phyloP scores from a whole-genome alignment of 208 protist genomes.

The Trypanosoma theileri region DNA sequence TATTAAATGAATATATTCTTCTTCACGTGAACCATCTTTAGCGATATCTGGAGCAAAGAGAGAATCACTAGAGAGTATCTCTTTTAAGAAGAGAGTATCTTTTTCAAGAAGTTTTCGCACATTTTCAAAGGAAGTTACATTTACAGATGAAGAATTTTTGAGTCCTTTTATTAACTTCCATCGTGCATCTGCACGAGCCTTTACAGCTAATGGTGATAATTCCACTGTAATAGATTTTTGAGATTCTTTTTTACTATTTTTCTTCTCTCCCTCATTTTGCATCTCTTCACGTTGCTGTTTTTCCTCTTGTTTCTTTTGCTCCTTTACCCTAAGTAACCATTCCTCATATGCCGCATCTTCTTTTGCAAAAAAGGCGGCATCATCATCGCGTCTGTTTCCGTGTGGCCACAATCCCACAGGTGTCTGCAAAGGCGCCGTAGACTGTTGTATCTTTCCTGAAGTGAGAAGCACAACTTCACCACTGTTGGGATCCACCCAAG shows the following conservation, averaged over 20 bases:
- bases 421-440: background rate
- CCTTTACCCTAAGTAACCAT: slow-evolving; percentile 30
- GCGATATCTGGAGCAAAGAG: background rate
- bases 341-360: slow-evolving; percentile 45
- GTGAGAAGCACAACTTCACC: slow-evolving; percentile 25
- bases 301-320: slow-evolving; percentile 1
- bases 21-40: slow-evolving; percentile 9
- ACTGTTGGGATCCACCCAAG: background rate
- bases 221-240: background rate
- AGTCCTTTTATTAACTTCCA: slow-evolving; percentile 6
- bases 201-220: slow-evolving; percentile 10
- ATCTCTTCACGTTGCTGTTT: slow-evolving; percentile 3
- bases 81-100: slow-evolving; percentile 1
- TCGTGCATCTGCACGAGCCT: slow-evolving; percentile 10
- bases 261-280: slow-evolving; percentile 6
- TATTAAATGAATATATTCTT: slow-evolving; percentile 21
- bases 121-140: background rate
- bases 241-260: background rate
- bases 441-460: slow-evolving; percentile 23
- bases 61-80: slow-evolving; percentile 6
- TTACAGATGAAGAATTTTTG: slow-evolving; percentile 10
- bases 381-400: slow-evolving; percentile 28
- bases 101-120: slow-evolving; percentile 3
- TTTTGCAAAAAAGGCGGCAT: slow-evolving; percentile 45
- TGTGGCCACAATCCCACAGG: slow-evolving; percentile 41